Evolutionary conservation across 345 rosid genomes (phyloP).

Genomic region (Sonneratia caseolaris): DNA sequence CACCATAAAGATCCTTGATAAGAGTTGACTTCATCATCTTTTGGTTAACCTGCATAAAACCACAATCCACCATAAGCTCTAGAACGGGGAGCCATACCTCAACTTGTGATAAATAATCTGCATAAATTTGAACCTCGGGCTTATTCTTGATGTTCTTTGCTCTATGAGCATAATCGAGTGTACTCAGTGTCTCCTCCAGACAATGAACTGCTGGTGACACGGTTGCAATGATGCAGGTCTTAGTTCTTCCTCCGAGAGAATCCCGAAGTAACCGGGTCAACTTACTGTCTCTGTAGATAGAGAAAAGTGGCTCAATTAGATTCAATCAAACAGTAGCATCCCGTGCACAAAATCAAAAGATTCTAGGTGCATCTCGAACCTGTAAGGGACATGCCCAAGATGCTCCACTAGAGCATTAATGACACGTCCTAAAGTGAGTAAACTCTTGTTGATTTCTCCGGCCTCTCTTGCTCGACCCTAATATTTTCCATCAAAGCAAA

Average conservation of each 20-base stretch:
- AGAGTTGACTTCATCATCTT: conserved; percentile 99
- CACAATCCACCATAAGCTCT: not conserved
- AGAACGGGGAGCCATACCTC: not conserved
- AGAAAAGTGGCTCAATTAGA: not conserved
- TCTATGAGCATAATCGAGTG: conserved; percentile 96
- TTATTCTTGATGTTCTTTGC: conserved; percentile 92
- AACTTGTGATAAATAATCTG: not conserved
- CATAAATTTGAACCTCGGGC: conserved; percentile 62
- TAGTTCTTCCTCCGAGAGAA: conserved; percentile 98
- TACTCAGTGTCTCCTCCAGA: conserved; percentile 91
- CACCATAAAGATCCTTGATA: conserved; percentile 97
- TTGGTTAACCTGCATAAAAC: conserved; percentile 62
- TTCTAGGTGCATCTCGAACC: conserved; percentile 16
- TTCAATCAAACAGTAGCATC: not conserved
- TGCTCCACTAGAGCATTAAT: conserved; percentile 99
- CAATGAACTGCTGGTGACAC: conserved; percentile 99
- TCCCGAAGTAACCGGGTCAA: conserved; percentile 95
- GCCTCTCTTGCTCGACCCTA: conserved; percentile 99
- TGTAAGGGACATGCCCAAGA: conserved; percentile 95
- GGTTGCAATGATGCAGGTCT: conserved; percentile 97
- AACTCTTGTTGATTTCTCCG: conserved; percentile 97
- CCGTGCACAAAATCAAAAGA: conserved; percentile 4
- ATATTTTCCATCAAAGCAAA: not conserved
- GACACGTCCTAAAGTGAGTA: conserved; percentile 91
- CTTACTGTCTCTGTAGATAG: conserved; percentile 79